Evolutionary conservation across 768 basidiomycete species (phyloP), one percentile per base, ranked within the genome.

Genomic region (Pisolithus tinctorius): DNA sequence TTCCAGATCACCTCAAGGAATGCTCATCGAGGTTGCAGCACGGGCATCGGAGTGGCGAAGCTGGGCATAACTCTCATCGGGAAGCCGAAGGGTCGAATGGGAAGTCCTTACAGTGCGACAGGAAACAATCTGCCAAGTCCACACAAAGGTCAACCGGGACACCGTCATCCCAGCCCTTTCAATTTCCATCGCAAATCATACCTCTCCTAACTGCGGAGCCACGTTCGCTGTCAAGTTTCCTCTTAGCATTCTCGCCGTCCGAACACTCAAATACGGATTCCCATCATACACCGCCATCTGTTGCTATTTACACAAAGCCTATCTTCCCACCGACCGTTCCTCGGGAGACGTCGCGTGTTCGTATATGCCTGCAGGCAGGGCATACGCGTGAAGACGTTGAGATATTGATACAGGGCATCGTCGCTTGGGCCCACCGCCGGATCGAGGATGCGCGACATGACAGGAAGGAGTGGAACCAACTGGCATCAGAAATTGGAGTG

Each of bases 301-400:
- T 20, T 2, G 77, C 78, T 1, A 76, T 87, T 60, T 82, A 84
- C 57, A 86, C 84, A 0, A 81, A 84, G 3, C 82, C 88, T 4
- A 91, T 93, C 39, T 83, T 80, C 9, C 86, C 84, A 74, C 94
- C 95, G 0, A 96, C 93, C 0, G 93, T 96, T 0, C 91, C 93
- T 0, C 84, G 83, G 48, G 93, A 90, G 8, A 79, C 78, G 53
- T 87, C 93, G 54, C 79, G 93, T 16, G 84, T 97, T 2, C 69
- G 94, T 3, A 79, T 97, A n/a, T 97, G 94, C 64, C 60, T 97
- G 26, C 88, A 93, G 60, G 82, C 92, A 0, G 82, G 77, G 1
- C 91, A 94, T 60, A 80, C 82, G 13, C 52, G 59, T 2, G 73
- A 69, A 37, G 84, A 94, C 27, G 74, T 95, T 4, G 77, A 81